A percentile compares a stretch with the other conserved stretches of the same genome.
phyloP scores from a whole-genome alignment of 2,329 filamentous ascomycete species.

The Colletotrichum spaethianum region DNA sequence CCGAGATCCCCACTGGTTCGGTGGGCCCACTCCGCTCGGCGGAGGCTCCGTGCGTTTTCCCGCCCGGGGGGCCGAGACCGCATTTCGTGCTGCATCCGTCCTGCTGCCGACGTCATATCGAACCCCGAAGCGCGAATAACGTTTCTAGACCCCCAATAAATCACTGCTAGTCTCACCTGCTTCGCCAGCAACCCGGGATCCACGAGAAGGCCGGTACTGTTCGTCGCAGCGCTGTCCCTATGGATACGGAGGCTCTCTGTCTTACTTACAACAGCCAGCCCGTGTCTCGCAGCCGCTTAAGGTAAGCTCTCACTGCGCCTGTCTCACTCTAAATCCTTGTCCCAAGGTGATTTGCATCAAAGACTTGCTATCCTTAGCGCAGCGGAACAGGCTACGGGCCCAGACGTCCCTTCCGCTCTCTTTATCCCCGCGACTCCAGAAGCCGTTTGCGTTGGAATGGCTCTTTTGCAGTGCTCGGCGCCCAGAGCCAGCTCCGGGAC shows the following conservation, averaged over 20 bases:
- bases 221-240: neutral
- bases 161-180: neutral
- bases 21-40: constrained; percentile 6
- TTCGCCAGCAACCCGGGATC: neutral
- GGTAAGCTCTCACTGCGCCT: constrained; percentile 13
- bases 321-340: constrained; percentile 26
- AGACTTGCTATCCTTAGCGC: neutral
- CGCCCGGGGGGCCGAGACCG: constrained; percentile 12
- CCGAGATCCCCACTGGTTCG: neutral
- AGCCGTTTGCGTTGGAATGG: constrained; percentile 20
- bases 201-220: neutral
- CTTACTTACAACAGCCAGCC: constrained; percentile 7
- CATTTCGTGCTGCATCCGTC: constrained; percentile 21
- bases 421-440: constrained; percentile 7
- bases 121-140: neutral
- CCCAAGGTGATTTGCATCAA: neutral
- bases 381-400: constrained; percentile 1
- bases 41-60: neutral
- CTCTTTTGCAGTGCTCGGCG: neutral
- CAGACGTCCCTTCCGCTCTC: neutral
- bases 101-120: constrained; percentile 3
- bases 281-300: constrained; percentile 31
- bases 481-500: neutral
- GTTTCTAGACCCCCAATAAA: neutral
- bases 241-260: constrained; percentile 7